Base-by-base conservation (phyloP, 352 stramenopile species). In the Hyaloperonospora brassicae region DNA sequence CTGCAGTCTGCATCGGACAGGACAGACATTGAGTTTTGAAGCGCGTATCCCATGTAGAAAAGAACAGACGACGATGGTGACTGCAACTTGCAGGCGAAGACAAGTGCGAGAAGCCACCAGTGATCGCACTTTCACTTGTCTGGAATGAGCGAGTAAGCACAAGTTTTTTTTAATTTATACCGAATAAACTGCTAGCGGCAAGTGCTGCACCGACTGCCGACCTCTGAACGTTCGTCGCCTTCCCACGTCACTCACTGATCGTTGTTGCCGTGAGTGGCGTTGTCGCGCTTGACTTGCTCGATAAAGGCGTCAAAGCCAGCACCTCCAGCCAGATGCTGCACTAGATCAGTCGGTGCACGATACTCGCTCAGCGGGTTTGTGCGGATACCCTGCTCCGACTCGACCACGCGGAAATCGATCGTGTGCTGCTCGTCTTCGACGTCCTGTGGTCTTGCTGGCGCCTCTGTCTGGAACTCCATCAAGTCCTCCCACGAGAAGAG, bases 401-500 rank as follows among this genome's bases (percentile, higher is more conserved):
- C 79, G 25, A 93, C 76, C 31, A 91, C 73, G 10, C 84, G 79
- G 58, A 94, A 94, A 31, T 93, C 80, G 8, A 93, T 66, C 2
- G 69, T 55, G 31, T 86, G 61, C 23, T 76, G 43, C 9, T 69
- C 64, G n/a, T 84, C 73, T n/a, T 76, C 72, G 5, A 64, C 50
- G 6, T 67, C 51, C 36, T 46, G 47, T 2, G 57, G 38, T 0
- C 51, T 69, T 11, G 48, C 38, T 39, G 53, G 34, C 12, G 30
- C 59, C 0, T 40, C 52, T 5, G 49, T 59, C 11, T 66, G 61
- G 13, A 71, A 38, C 30, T 70, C 59, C 42, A 86, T 38, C 22
- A 92, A 56, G 57, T 98, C 91, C 6, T 83, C 63, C 90, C 91
- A 98, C 21, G 83, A 76, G 66, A 97, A 98, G 24, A 98, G 61